Conservation (phyloP, 2,329 filamentous ascomycete species). For the Coniochaeta sp. region DNA sequence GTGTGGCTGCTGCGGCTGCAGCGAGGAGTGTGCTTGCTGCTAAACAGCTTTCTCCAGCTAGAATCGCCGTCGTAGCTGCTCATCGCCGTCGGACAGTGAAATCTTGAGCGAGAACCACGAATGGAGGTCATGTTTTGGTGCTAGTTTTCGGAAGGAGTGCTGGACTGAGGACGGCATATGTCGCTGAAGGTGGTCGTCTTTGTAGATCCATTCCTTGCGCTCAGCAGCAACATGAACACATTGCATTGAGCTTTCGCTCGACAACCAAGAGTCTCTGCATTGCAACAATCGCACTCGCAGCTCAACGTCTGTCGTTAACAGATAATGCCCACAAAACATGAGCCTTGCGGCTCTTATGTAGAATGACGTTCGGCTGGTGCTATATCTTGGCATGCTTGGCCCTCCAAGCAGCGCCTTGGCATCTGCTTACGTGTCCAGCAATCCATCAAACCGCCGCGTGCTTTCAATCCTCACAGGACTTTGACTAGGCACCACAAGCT, state of each 20-base stretch:
- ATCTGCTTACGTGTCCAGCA: background rate
- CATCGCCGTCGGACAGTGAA: background rate
- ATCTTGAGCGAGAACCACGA: background rate
- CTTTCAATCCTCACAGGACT: background rate
- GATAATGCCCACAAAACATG: background rate
- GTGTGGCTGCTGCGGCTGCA: constrained; percentile 21
- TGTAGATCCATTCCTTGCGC: background rate
- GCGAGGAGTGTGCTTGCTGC: constrained; percentile 20
- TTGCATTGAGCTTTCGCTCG: background rate
- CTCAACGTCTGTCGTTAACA: background rate
- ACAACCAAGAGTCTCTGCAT: background rate
- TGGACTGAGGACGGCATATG: background rate
- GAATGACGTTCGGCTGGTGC: background rate
- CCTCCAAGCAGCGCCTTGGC: background rate
- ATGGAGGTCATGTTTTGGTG: background rate
- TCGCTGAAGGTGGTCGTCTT: background rate
- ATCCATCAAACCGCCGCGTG: background rate
- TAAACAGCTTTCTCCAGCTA: constrained; percentile 7
- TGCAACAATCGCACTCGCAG: background rate
- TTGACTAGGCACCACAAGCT: background rate
- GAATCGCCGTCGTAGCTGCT: background rate
- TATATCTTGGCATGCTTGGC: constrained; percentile 10
- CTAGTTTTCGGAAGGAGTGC: background rate
- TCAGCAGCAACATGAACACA: background rate
- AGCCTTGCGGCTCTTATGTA: background rate